Evolutionary conservation across 345 rosid genomes (phyloP).

Genomic region (Citrus glauca): DNA sequence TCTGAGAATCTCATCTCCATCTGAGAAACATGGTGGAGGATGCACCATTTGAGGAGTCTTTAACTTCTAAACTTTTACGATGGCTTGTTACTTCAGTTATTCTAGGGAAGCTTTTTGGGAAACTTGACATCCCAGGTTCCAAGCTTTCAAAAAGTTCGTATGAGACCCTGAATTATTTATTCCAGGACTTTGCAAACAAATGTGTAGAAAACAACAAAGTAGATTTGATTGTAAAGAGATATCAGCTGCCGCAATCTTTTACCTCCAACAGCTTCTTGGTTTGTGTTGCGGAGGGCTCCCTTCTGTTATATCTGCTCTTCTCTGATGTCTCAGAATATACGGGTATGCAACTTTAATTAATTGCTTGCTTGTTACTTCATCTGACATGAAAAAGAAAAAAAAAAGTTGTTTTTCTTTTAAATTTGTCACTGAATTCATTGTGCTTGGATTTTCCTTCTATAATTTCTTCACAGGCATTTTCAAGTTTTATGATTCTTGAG

Average conservation of each 20-base stretch:
- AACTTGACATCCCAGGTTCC: constrained; percentile 22
- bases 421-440: background rate
- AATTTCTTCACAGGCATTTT: background rate
- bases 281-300: constrained; percentile 39
- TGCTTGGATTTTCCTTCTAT: background rate
- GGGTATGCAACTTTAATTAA: constrained; percentile 39
- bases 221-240: constrained; percentile 29
- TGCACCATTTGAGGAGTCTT: constrained; percentile 44
- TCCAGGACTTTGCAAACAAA: constrained; percentile 34
- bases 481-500: background rate
- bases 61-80: constrained; percentile 63
- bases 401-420: background rate
- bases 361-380: background rate
- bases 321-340: constrained; percentile 26
- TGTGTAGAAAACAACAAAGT: constrained; percentile 22
- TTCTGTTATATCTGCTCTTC: constrained; percentile 56
- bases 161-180: constrained; percentile 38
- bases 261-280: constrained; percentile 63
- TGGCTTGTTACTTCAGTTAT: constrained; percentile 79
- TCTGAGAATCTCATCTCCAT: constrained; percentile 21
- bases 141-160: constrained; percentile 25
- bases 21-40: constrained; percentile 25
- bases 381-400: background rate
- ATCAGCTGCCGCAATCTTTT: constrained; percentile 46
- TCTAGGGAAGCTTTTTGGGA: constrained; percentile 50